phyloP scores from a whole-genome alignment of 306 rosid genomes.

The Prunus davidiana region DNA sequence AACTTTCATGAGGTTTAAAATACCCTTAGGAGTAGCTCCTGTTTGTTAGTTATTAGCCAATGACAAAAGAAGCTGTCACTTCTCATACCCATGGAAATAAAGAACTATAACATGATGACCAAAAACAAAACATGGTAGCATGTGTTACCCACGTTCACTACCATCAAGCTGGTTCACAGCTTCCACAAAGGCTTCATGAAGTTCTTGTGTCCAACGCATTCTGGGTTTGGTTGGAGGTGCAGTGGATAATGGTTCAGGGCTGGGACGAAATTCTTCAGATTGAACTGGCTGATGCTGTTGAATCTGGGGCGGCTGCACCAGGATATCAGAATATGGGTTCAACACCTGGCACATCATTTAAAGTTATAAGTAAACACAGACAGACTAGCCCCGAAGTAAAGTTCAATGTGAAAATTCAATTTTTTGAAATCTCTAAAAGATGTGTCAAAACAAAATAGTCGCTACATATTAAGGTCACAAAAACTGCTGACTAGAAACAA shows the following conservation, averaged over 20 bases:
- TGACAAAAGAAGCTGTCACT: neutral
- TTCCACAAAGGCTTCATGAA: slow-evolving; percentile 91
- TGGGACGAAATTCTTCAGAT: slow-evolving; percentile 41
- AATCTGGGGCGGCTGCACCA: slow-evolving; percentile 46
- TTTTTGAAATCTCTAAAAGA: slow-evolving; percentile 9
- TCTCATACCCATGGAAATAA: slow-evolving; percentile 1
- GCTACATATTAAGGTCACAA: neutral
- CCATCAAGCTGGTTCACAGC: slow-evolving; percentile 93
- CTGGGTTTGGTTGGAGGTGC: slow-evolving; percentile 63
- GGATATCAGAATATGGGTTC: slow-evolving; percentile 30
- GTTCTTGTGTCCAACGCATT: slow-evolving; percentile 99
- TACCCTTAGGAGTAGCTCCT: slow-evolving; percentile 98
- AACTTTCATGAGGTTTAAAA: slow-evolving; percentile 77
- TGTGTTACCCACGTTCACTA: slow-evolving; percentile 61
- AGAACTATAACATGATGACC: slow-evolving; percentile 3
- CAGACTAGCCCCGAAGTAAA: slow-evolving; percentile 9
- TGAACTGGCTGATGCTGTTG: slow-evolving; percentile 33
- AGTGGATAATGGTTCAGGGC: slow-evolving; percentile 38
- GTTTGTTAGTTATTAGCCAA: slow-evolving; percentile 30
- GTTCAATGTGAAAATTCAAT: slow-evolving; percentile 14
- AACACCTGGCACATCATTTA: slow-evolving; percentile 20
- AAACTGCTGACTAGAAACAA: neutral
- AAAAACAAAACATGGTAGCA: neutral
- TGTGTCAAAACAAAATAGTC: neutral
- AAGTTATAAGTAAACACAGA: slow-evolving; percentile 6